Conservation (phyloP, 192 early-diverging fungal species). For the Entophlyctis luteolus region DNA sequence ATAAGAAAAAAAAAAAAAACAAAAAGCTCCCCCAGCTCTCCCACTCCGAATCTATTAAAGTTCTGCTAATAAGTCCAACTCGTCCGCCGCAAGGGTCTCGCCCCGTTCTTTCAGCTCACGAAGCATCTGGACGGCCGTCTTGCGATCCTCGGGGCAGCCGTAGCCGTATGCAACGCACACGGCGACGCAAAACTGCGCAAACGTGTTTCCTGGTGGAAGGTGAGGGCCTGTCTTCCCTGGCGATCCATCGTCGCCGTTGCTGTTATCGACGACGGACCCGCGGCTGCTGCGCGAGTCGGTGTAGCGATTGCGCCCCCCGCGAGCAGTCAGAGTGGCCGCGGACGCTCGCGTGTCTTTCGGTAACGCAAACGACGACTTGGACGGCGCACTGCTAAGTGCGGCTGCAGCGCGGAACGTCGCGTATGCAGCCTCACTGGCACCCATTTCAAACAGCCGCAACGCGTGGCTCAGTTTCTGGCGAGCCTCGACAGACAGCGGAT, state of each 20-base stretch:
- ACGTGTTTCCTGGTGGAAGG: background rate
- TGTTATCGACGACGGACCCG: too few relatives aligned
- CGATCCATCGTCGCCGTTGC: too few relatives aligned
- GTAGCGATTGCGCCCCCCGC: too few relatives aligned
- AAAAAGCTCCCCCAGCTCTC: too few relatives aligned
- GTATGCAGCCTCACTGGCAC: slow-evolving; percentile 16
- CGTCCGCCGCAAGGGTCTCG: background rate
- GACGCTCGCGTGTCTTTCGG: too few relatives aligned
- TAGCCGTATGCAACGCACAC: slow-evolving; percentile 13
- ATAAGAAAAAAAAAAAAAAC: too few relatives aligned
- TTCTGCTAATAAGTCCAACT: too few relatives aligned
- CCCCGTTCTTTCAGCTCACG: background rate
- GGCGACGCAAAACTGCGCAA: slow-evolving; percentile 16
- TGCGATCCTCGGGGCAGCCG: background rate
- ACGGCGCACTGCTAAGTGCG: background rate
- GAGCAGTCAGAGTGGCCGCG: too few relatives aligned
- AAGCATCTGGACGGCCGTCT: background rate
- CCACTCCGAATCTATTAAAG: too few relatives aligned
- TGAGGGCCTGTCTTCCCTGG: too few relatives aligned
- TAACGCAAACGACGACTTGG: background rate
- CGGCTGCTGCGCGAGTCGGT: too few relatives aligned
- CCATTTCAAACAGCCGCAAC: slow-evolving; percentile 17
- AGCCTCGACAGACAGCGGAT: too few relatives aligned
- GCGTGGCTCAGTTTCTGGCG: background rate
- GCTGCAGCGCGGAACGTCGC: slow-evolving; percentile 10